Base-by-base conservation (phyloP, 176 grass and related monocot species). In the Eremochloa ophiuroides region DNA sequence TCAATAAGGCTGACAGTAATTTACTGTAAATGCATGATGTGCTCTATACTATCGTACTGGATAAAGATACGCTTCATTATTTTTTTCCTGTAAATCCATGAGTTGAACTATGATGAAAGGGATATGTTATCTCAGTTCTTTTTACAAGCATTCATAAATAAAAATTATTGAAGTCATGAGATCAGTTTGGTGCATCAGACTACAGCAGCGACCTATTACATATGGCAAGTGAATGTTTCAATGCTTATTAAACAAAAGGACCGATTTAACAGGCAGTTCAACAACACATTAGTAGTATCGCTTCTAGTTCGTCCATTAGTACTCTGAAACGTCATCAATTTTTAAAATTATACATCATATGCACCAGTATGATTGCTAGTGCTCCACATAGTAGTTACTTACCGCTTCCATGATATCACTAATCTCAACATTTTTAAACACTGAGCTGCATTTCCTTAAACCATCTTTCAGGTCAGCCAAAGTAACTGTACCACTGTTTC, bases 401-500 rank as follows among this genome's bases (percentile, higher is more conserved):
- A 97, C 90, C 22, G 73, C 88, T 68, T 97, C 80, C 66, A 91
- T 91, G 35, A 89, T 74, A 66, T 84, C 80, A 69, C 62, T 81
- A 62, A 87, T 89, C 15, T 77, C 83, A 31, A 67, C 79, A 82
- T 83, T 82, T 22, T 85, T 69, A 40, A 97, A 71, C 43, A 79
- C 75, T 60, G 85, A 83, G 37, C 80, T 69, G 62, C 69, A 93
- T 93, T 85, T 76, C 74, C 75, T 82, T 35, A 91, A 75, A 25
- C 86, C 80, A 23, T 71, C 87, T 85, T 85, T 91, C n/a, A 97
- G 83, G 73, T 93, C 85, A 46, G 86, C 73, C 62, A 89, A 93
- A 73, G 77, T 91, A 82, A 93, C 73, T 3, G 68, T 63, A 27
- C 82, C 78, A 51, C 33, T 85, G 56, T 74, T 89, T 17, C 82